phyloP scores from a whole-genome alignment of 208 protist species.

The Wallacemonas sp. region DNA sequence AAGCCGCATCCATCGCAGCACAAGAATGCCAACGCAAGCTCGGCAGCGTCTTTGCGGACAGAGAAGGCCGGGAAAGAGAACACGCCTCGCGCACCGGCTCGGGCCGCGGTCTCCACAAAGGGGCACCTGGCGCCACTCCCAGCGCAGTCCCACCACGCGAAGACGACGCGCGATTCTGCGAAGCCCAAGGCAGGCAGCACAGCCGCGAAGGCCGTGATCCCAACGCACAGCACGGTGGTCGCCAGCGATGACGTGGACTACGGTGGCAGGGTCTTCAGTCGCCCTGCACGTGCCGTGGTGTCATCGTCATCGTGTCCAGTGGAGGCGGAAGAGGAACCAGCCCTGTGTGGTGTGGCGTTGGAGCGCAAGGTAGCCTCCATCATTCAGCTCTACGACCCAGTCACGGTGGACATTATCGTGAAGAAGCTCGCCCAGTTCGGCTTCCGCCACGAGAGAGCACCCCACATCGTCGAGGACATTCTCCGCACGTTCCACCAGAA shows the following conservation, averaged over 20 bases:
- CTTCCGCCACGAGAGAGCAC: constrained; percentile 39
- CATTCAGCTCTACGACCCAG: constrained; percentile 78
- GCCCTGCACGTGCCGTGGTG: background rate
- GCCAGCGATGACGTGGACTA: background rate
- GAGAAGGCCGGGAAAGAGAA: background rate
- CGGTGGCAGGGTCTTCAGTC: background rate
- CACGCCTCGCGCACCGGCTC: background rate
- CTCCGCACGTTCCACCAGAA: constrained; percentile 70
- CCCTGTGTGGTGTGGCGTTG: constrained; percentile 22
- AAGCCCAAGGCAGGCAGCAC: background rate
- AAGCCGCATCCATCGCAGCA: constrained; percentile 7
- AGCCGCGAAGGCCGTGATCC: background rate
- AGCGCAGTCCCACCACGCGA: background rate
- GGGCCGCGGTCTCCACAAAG: background rate
- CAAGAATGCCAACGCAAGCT: background rate
- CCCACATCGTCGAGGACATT: constrained; percentile 46
- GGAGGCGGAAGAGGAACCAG: constrained; percentile 5
- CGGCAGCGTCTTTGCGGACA: background rate
- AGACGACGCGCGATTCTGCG: background rate
- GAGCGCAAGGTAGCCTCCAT: constrained; percentile 73
- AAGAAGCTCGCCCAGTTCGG: constrained; percentile 78
- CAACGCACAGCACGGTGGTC: background rate
- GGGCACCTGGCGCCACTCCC: constrained; percentile 3
- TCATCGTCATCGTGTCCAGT: constrained; percentile 11
- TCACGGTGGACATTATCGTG: constrained; percentile 74